Base-by-base conservation (phyloP, 306 rosid species). In the Nissolia schottii region DNA sequence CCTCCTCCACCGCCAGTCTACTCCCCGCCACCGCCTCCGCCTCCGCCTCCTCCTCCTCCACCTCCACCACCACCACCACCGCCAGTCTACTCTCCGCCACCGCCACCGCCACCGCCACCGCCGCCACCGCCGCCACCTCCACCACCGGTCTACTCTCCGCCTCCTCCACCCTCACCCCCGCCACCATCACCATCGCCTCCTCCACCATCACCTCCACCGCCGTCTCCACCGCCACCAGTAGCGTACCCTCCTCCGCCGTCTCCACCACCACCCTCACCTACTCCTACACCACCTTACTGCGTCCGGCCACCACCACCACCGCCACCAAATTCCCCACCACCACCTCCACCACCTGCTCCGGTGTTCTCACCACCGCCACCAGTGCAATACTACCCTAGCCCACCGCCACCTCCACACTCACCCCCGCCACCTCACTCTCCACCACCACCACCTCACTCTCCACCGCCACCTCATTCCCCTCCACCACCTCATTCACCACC, bases 401-500 rank as follows among this genome's bases (percentile, higher is more conserved):
- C 88, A 2, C 82, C 86, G 0, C 77, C 82, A 0, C 27, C 87
- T 0, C 73, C 76, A 6, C 27, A 77, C 0, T 62, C 85, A 0
- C 76, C 86, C 0, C 85, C 91, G 0, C 72, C 77, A 0, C 48
- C 79, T 1, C 81, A 71, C 0, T 59, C 79, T n/a, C 80, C 89
- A 0, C 82, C 94, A 0, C 87, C 86, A 0, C 90, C 96, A 1
- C 81, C 72, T 32, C 69, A 67, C 55, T 75, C 82, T 18, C 54
- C 79, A 0, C 64, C 85, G 0, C 81, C 81, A 0, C n/a, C n/a
- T n/a, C n/a, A n/a, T n/a, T n/a, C n/a, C n/a, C n/a, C n/a, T n/a
- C 84, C 90, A 0, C 88, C 89, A 3, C 79, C 87, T 0, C 84
- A 74, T 20, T 80, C 89, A 0, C 87, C 93, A 0, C 92, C 96